These are phyloP conservation scores for Cupressus sempervirens DNA, from an alignment of 75 land plant genomes.

Conservation along the genomic window DNA sequence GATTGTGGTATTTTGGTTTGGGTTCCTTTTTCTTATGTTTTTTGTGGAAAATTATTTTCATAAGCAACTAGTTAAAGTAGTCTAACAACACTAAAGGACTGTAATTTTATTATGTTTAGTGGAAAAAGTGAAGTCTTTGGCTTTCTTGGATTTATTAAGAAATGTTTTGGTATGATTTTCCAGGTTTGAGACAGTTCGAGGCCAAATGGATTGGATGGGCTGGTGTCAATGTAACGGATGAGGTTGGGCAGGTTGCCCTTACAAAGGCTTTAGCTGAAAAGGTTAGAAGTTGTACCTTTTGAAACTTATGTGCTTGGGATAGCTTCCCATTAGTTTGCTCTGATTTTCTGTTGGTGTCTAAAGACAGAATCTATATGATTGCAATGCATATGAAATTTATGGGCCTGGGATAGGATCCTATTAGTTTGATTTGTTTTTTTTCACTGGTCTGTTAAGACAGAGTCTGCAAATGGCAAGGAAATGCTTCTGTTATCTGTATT, in stretches of 20 bases:
- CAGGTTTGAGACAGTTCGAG: constrained; percentile 97
- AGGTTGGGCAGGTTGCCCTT: constrained; percentile 72
- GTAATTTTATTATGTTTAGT: background rate
- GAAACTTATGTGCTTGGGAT: background rate
- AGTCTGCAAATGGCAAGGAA: background rate
- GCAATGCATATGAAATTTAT: background rate
- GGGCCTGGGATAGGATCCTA: background rate
- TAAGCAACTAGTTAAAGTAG: background rate
- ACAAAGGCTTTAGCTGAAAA: constrained; percentile 82
- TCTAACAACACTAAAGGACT: background rate
- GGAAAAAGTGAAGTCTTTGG: background rate
- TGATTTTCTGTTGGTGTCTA: background rate
- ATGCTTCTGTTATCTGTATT: background rate
- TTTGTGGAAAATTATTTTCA: background rate
- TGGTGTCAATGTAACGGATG: constrained; percentile 96
- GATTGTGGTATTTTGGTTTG: background rate
- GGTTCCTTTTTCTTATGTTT: background rate
- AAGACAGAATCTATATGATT: background rate
- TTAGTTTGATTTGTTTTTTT: background rate
- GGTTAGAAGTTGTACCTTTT: constrained; percentile 30
- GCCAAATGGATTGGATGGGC: constrained; percentile 99
- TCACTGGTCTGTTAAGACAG: background rate
- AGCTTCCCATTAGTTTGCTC: background rate
- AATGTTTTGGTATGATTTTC: background rate
- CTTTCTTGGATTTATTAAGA: background rate